Evolutionary conservation across 192 early-diverging fungal genomes (phyloP), one percentile per base, ranked within the genome.

Genomic region (Jimgerdemannia lactiflua): DNA sequence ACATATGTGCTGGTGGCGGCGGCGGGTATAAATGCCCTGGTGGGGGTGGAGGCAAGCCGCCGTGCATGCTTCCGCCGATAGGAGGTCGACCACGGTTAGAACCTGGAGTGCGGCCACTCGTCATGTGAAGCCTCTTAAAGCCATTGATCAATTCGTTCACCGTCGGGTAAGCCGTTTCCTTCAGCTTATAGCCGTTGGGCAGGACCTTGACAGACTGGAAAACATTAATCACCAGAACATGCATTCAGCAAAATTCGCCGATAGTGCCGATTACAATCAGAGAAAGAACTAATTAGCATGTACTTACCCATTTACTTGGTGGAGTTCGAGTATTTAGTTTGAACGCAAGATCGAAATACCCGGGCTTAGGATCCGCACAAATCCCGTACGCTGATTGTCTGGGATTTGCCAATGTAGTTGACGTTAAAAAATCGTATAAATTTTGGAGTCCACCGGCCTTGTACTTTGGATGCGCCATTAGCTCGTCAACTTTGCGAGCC

Each of bases 331-430:
- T 90, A 43, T 91, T 91, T 7, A 92, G 86, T 76, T 95, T 92
- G 78, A 93, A 98, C 7, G 93, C 90, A 20, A 98, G 80, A 19
- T 80, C 77, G 75, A 97, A 90, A 43, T 89, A 88, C 3, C 94
- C 94, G 29, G 96, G 89, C 43, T 90, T 79, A 39, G 88, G 80
- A 68, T 84, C 86, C 49, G 92, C 77, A 59, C 92, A 90, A 64
- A 97, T 91, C 59, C 93, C 95, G 83, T 99, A 99, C 2, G 90
- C 88, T 40, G 95, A 92, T 86, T 88, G 64, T 84, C 88, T 71
- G 75, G 94, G 83, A 86, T 88, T 82, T 71, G 86, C 66, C 75
- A 80, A 79, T 73, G 89, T 80, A 74, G 81, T 70, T 70, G 84
- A 71, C 43, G 86, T 72, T 73, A 86, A 59, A 81, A 64, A 89